Evolutionary conservation across 352 stramenopile species (phyloP), one percentile per base, ranked within the genome.

Genomic region (Phytopythium mirpurense): DNA sequence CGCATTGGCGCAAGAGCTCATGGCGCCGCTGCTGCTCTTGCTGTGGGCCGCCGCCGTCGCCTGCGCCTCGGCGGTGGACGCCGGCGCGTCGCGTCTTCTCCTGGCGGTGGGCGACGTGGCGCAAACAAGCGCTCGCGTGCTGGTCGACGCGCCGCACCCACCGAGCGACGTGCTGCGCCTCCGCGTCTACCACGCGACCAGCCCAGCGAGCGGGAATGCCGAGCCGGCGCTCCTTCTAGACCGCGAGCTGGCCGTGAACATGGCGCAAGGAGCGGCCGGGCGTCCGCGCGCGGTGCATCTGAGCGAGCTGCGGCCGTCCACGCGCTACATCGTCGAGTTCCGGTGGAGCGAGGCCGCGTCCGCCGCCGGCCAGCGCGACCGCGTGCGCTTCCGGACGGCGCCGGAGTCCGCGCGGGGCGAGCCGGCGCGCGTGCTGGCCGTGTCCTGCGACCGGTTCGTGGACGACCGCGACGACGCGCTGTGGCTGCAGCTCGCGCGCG

Each of bases 391-490:
- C 48, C 61, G 67, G 2, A 41, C 21, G 21, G 36, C 46, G 31
- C 29, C 34, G 36, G 38, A 26, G 3, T 21, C 4, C 15, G 15
- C 0, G 23, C 5, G 21, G 4, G 19, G 5, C 36, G 24, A 50
- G 12, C 21, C 45, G 15, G 16, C 29, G 27, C 58, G 64, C 24
- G 59, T 86, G 29, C 52, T 86, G 34, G 59, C 78, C 2, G 62
- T 77, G 8, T 86, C 75, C 0, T 88, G 78, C 34, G 78, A 88
- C 44, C 73, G 78, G 24, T 88, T 66, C 37, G 67, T 84, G 21
- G 68, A 87, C 27, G 76, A 87, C 53, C 36, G 60, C 26, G 73
- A 87, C 32, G 74, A 87, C 24, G 65, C 63, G 16, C 35, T 81
- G 37, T 80, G 71, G 74, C 26, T 62, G 24, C 42, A 45, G 19